A percentile compares a stretch with the other conserved stretches of the same genome.
These are phyloP conservation scores for Anisogramma anomala DNA, from an alignment of 2,329 filamentous ascomycete genomes.

Conservation along the genomic window DNA sequence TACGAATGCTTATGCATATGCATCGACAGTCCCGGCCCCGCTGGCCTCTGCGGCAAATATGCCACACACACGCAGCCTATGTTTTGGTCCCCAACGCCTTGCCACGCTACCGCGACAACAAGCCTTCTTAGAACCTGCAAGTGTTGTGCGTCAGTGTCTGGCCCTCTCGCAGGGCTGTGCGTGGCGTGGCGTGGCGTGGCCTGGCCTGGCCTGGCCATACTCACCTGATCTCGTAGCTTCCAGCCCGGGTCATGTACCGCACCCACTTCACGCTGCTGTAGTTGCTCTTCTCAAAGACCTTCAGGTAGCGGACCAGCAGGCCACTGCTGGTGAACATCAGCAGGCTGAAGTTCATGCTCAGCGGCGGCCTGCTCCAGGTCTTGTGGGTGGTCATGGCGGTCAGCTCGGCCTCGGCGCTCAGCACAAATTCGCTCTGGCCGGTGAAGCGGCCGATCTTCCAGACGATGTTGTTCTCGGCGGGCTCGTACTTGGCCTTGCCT, in stretches of 20 bases:
- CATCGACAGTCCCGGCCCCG: neutral
- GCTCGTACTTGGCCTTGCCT: conserved; percentile 97
- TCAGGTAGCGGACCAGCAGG: conserved; percentile 82
- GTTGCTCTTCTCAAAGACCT: conserved; percentile 99
- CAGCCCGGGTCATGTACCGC: conserved; percentile 94
- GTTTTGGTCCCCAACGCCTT: conserved; percentile 3
- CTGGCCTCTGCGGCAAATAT: neutral
- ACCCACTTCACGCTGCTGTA: conserved; percentile 99
- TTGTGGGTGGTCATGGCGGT: conserved; percentile 98
- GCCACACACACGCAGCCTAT: neutral
- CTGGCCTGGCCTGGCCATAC: no score
- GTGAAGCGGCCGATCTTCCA: conserved; percentile 99
- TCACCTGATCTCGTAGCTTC: conserved; percentile 92
- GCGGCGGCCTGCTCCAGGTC: conserved; percentile 84
- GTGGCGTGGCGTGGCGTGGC: no score
- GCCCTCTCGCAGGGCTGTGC: no score
- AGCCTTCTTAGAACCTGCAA: conserved; percentile 4
- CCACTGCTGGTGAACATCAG: conserved; percentile 98
- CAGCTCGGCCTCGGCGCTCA: conserved; percentile 84
- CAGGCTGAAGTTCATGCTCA: conserved; percentile 84
- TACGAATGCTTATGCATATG: no score
- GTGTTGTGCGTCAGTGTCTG: neutral
- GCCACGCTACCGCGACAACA: conserved; percentile 5
- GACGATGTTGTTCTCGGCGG: conserved; percentile 92
- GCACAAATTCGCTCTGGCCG: conserved; percentile 90